Percentiles rank a stretch among this genome's conserved stretches.
phyloP scores from a whole-genome alignment of 768 basidiomycete genomes.

The Calocera viscosa region DNA sequence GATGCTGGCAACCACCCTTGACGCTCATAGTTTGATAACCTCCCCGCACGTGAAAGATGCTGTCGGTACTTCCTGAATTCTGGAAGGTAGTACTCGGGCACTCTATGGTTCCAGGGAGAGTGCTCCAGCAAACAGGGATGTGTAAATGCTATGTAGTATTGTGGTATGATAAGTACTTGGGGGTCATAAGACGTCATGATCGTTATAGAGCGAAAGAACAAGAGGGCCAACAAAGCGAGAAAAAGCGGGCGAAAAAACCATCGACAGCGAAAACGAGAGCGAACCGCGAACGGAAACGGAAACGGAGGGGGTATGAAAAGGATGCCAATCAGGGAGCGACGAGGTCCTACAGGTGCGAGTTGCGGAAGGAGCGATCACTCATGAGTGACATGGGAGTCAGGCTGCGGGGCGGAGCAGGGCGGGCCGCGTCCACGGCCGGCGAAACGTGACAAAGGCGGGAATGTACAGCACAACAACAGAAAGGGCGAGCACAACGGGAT shows the following conservation, averaged over 20 bases:
- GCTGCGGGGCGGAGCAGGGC: too few relatives aligned
- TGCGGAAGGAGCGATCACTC: not conserved
- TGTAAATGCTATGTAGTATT: not conserved
- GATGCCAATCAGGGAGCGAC: not conserved
- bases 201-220: not conserved
- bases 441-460: not conserved
- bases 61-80: too few relatives aligned
- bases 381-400: not conserved
- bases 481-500: not conserved
- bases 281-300: not conserved
- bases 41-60: too few relatives aligned
- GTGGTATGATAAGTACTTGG: constrained; percentile 3
- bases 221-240: not conserved
- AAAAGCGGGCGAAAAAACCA: not conserved
- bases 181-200: not conserved
- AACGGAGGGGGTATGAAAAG: not conserved
- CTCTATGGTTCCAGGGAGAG: too few relatives aligned
- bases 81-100: too few relatives aligned
- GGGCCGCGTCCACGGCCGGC: too few relatives aligned
- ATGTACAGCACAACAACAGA: not conserved
- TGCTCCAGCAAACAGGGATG: not conserved
- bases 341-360: not conserved
- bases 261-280: not conserved
- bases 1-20: too few relatives aligned
- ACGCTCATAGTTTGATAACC: too few relatives aligned